Evolutionary conservation across 177 flowering plant species (phyloP), one percentile per base, ranked within the genome.

Genomic region (Vitis hybrid): DNA sequence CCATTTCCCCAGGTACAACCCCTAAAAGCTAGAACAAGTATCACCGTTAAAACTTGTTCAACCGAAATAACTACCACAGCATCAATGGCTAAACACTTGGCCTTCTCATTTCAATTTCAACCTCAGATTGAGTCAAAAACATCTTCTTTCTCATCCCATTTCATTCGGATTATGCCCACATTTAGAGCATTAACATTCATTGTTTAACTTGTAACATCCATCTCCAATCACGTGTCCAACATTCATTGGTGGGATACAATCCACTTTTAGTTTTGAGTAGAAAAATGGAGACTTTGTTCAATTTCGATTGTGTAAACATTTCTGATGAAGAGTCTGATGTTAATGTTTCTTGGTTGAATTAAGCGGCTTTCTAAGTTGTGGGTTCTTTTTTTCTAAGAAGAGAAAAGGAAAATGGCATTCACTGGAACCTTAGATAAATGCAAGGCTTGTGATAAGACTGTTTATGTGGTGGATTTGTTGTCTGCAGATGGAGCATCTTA

Each of bases 391-490:
- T 26, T 48, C 60, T 54, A 70, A 69, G 54, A 51, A 65, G 67
- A 62, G 65, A 57, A 1, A 45, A 74, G 12, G 45, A 69, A 18
- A 65, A 89, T 91, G 94, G 56, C 93, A 67, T 93, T 91, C 81
- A 93, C 89, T 13, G 98, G 98, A 68, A 93, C 97, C 17, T 70
- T 86, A 74, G 85, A 89, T 67, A 93, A 91, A 72, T 93, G 98
- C 85, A 89, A 80, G 73, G 93, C 90, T 51, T 93, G 97, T 68
- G 91, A 88, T 65, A 93, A 89, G 83, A 93, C 98, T 48, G 98
- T 93, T 52, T 87, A 93, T 64, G 87, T 91, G 30, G 91, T 91
- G 50, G 98, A 93, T 78, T 75, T 93, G 81, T 66, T 93, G 80
- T 75, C 97, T 26, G 88, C 91, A 58, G 98, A 91, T 82, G 98